Base-by-base conservation (phyloP, 345 rosid genomes). In the Brassica nigra region DNA sequence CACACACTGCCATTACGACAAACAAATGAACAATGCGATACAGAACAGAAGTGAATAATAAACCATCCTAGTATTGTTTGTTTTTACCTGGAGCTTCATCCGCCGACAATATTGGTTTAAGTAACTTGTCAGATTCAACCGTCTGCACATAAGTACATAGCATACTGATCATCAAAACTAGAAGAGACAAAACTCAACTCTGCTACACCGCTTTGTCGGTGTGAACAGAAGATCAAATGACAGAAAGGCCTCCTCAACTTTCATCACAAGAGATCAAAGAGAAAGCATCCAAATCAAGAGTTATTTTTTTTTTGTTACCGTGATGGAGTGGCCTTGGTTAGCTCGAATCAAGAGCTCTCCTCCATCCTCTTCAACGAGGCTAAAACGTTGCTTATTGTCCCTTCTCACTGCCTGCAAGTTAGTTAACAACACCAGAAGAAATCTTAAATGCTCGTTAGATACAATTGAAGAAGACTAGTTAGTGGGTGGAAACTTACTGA, bases 261-360 rank as follows among this genome's bases (percentile, higher is more conserved):
- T 65, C 36, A 20, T 34, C n/a, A 42, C 49, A 42, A 42, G 39
- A 11, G 49, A 42, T 42, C 52, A 42, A 42, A 3, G n/a, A 42
- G 52, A 42, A 58, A 55, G 12, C 3, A 0, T 18, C 1, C 15
- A 27, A 47, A 66, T 64, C 30, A 12, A 1, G 31, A 65, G 18
- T 18, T 18, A 18, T 18, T 18, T 18, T 18, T 15, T 33, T 52
- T 58, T n/a, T 14, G 34, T 78, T 76, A 92, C 95, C 87, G 78
- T 81, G 63, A 95, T 70, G 0, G 99, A 86, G 78, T 95, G 99
- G 49, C 99, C 99, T 88, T 92, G 99, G 83, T 95, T 95, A 65
- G 97, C 99, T 33, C 95, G 99, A 36, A 92, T 89, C 55, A 88
- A 74, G 83, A 91, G 88, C 81, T 90, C 94, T n/a, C 88, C 94